Base-by-base conservation (phyloP, 2,329 filamentous ascomycete species). In the Aspergillus pseudoviridinutans region DNA sequence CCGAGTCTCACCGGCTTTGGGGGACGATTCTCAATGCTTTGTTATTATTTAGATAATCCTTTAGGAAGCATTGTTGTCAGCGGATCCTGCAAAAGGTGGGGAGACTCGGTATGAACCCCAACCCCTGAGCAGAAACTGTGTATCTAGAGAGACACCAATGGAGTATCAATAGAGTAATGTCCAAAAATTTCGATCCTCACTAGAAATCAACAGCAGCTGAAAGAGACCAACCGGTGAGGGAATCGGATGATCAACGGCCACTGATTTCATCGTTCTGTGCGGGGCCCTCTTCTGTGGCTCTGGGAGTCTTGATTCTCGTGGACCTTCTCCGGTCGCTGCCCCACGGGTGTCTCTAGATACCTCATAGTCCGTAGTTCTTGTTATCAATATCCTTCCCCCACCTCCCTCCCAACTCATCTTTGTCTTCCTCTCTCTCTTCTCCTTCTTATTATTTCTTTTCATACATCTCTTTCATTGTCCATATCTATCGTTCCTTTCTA, bases 291-390 rank as follows among this genome's bases (percentile, higher is more conserved):
- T 46, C 10, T 5, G 28, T 29, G 28, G 28, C 9, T 29, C 28
- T 28, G 28, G 20, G 17, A n/a, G n/a, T 42, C 2, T 4, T 44
- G 41, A 22, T 6, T 25, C 44, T 47, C 24, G 10, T 46, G 20
- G 17, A 42, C 17, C 41, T 44, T 20, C 41, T 22, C 53, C 53
- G 59, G 62, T 64, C 62, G 41, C 53, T 56, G 66, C 66, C 66
- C 66, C 66, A 68, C 66, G 63, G 63, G 44, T 22, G n/a, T 7
- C 8, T 3, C n/a, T 47, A 47, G 10, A 27, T 25, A 50, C 24
- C 27, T 51, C 51, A n/a, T 49, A 32, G 49, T 49, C 49, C 55
- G 41, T 17, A 20, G 49, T 64, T 57, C 64, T 62, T 3, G 6
- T 38, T 38, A 38, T 66, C 65, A 67, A 64, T 51, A 46, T 52